Conservation (phyloP, 2,329 filamentous ascomycete species). For the Sclerotinia borealis region DNA sequence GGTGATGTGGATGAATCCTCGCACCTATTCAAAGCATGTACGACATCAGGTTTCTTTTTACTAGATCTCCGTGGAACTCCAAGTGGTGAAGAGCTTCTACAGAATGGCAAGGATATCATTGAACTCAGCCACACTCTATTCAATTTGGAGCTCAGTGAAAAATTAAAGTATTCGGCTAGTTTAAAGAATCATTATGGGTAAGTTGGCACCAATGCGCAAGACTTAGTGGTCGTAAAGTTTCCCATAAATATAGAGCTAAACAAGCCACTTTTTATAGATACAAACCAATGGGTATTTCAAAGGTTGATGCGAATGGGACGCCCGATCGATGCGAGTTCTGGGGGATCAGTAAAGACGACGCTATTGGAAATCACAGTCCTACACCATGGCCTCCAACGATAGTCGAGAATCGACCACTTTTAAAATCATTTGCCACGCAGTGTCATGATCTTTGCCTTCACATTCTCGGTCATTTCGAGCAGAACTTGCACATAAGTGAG, state of each 20-base stretch:
- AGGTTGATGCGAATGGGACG: not conserved
- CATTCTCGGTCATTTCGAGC: not conserved
- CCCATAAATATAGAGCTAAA: not conserved
- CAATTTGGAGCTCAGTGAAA: not conserved
- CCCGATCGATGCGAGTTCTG: not conserved
- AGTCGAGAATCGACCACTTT: not conserved
- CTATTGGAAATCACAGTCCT: not conserved
- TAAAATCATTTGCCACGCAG: not conserved
- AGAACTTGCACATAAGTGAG: not conserved
- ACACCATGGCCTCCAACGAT: not conserved
- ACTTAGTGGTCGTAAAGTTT: not conserved
- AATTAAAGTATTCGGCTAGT: not conserved
- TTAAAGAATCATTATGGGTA: not conserved
- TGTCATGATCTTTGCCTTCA: not conserved
- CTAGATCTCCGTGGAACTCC: conserved; percentile 18
- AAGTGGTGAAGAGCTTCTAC: not conserved
- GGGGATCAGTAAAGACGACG: not conserved
- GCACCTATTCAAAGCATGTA: conserved; percentile 21
- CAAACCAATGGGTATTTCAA: not conserved
- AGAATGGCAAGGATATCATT: not conserved
- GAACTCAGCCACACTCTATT: not conserved
- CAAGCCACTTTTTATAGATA: not conserved
- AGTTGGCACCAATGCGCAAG: not conserved
- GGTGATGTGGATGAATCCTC: conserved; percentile 12
- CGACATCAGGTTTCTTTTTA: conserved; percentile 28